A percentile compares a stretch with the other conserved stretches of the same genome.
These are phyloP conservation scores for Balakata baccata DNA, from an alignment of 345 rosid species.

Conservation along the genomic window DNA sequence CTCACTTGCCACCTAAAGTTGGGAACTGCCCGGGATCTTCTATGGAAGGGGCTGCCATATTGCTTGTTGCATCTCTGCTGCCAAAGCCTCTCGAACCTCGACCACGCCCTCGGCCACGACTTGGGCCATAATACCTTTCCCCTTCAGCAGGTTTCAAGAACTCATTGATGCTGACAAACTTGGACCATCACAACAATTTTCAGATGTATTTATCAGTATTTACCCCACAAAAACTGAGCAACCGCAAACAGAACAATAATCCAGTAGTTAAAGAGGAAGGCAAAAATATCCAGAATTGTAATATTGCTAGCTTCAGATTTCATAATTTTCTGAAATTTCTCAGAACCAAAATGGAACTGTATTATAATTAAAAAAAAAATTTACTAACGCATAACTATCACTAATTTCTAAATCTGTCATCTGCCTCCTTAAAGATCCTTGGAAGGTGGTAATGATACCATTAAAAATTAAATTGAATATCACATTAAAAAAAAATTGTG, in stretches of 20 bases:
- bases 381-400: background rate
- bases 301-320: background rate
- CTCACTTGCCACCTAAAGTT: constrained; percentile 59
- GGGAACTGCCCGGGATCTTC: constrained; percentile 70
- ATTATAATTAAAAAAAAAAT: background rate
- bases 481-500: background rate
- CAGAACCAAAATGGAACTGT: no score
- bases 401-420: background rate
- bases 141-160: constrained; percentile 73
- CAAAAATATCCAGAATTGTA: background rate
- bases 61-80: constrained; percentile 21
- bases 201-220: background rate
- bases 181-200: background rate
- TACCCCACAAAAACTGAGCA: background rate
- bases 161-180: constrained; percentile 67
- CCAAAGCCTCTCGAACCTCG: constrained; percentile 43
- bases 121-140: constrained; percentile 33
- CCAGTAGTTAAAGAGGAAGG: background rate
- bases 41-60: constrained; percentile 50
- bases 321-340: background rate
- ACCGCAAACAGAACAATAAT: no score
- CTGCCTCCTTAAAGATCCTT: no score
- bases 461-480: background rate
- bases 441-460: background rate
- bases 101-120: constrained; percentile 52